Evolutionary conservation across 2,329 filamentous ascomycete species (phyloP), one percentile per base, ranked within the genome.

Genomic region (Graphium sp.): DNA sequence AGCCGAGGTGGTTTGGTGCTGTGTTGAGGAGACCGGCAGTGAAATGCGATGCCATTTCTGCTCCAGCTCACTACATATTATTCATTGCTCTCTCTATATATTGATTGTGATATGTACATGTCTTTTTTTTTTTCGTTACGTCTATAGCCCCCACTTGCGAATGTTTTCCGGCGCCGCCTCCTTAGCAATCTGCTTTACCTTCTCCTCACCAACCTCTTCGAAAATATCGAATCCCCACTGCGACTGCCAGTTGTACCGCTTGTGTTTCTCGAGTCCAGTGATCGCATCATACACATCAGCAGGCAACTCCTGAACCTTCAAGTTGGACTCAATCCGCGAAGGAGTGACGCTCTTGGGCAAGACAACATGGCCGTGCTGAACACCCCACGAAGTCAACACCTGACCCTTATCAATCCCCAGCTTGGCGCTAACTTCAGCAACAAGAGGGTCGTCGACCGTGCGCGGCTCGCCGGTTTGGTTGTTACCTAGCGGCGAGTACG

Each of bases 291-390:
- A 48, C 2, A 42, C 46, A 24, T 50, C 48, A 6, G 42, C 42
- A 2, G 52, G 45, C 16, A 59, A 37, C 32, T 49, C 45, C 26
- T 34, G 27, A 6, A 55, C 55, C 39, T 54, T 39, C 31, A 57
- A 58, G 52, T 81, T 81, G 54, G 68, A 74, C 52, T 66, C 58
- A 40, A 77, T 77, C 24, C 73, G 60, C 32, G 55, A 58, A 7
- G 66, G 66, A 26, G 67, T 76, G 28, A 68, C 69, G 50, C 67
- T 74, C 64, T 78, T 78, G 38, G 72, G 71, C 37, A 78, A 55
- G 27, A 76, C 72, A 22, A 69, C 62, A 43, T 73, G 74, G 33
- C 72, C 71, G 32, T 71, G 59, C 35, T 62, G 60, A 27, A 76
- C 47, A 26, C 69, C 72, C 71, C 72, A 77, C 7, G 55, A 56